phyloP scores from a whole-genome alignment of 129 eudicot genomes.

The Heracleum sosnowskyi region DNA sequence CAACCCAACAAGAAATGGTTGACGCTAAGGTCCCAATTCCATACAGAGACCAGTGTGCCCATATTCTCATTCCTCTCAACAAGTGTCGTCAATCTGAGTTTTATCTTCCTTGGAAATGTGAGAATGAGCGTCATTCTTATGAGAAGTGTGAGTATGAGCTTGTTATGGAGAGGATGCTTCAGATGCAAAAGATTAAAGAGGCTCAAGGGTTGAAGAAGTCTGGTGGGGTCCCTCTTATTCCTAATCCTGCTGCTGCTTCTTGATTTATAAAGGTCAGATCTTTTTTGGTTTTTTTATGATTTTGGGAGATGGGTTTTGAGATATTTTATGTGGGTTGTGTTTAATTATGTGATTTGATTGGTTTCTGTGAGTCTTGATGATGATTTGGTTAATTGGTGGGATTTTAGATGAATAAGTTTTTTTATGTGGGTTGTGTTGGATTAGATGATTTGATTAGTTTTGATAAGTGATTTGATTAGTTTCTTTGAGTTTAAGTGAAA shows the following conservation, averaged over 20 bases:
- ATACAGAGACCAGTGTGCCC: constrained; percentile 88
- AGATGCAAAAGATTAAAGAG: constrained; percentile 73
- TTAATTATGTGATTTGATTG: background rate
- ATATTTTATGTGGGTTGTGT: background rate
- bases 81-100: constrained; percentile 75
- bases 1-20: constrained; percentile 70
- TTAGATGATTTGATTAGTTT: no score
- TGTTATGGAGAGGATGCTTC: constrained; percentile 86
- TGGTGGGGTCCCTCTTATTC: constrained; percentile 48
- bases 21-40: constrained; percentile 56
- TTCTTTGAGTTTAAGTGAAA: background rate
- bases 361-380: background rate
- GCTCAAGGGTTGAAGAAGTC: constrained; percentile 12
- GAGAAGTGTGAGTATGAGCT: constrained; percentile 93
- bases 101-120: constrained; percentile 89
- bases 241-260: constrained; percentile 63
- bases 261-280: constrained; percentile 6
- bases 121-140: constrained; percentile 63
- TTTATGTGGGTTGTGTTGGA: background rate
- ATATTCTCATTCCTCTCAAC: constrained; percentile 74
- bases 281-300: background rate
- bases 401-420: background rate
- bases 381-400: background rate
- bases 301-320: background rate
- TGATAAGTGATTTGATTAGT: background rate